Evolutionary conservation across 352 stramenopile species (phyloP).

Genomic region (Saprolegnia parasitica): DNA sequence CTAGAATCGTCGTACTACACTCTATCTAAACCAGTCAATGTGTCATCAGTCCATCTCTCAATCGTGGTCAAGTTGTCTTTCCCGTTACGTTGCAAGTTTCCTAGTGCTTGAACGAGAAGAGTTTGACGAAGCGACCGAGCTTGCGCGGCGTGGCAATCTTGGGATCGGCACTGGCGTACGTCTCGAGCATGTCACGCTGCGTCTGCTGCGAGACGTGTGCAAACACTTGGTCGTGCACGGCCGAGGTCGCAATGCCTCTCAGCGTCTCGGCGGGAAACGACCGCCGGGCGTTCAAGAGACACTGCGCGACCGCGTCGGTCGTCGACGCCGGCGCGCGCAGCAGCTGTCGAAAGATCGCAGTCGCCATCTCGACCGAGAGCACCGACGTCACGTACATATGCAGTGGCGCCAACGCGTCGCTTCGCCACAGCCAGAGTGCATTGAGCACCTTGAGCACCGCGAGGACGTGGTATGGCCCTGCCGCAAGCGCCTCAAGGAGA

Average conservation of each 20-base stretch:
- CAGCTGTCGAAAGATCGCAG: background rate
- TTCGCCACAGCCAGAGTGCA: background rate
- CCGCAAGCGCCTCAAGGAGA: background rate
- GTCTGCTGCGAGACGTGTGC: background rate
- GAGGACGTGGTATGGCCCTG: background rate
- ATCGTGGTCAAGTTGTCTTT: too few species aligned
- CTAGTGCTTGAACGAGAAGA: background rate
- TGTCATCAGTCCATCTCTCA: too few species aligned
- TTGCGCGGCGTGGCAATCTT: constrained; percentile 9
- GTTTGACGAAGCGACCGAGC: constrained; percentile 12
- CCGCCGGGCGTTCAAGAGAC: background rate
- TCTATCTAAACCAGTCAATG: too few species aligned
- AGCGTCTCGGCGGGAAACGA: background rate
- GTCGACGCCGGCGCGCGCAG: background rate
- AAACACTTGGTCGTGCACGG: background rate
- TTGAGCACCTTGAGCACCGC: background rate
- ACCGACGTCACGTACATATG: background rate
- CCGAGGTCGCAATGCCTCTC: background rate
- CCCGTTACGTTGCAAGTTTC: too few species aligned
- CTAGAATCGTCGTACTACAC: constrained; percentile 32
- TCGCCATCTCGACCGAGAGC: background rate
- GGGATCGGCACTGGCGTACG: background rate
- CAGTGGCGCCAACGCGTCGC: too few species aligned
- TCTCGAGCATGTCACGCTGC: background rate
- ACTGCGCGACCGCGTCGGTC: constrained; percentile 3